A percentile compares a stretch with the other conserved stretches of the same genome.
These are phyloP conservation scores for Onygenales sp. DNA, from an alignment of 2,329 filamentous ascomycete species.

Conservation along the genomic window DNA sequence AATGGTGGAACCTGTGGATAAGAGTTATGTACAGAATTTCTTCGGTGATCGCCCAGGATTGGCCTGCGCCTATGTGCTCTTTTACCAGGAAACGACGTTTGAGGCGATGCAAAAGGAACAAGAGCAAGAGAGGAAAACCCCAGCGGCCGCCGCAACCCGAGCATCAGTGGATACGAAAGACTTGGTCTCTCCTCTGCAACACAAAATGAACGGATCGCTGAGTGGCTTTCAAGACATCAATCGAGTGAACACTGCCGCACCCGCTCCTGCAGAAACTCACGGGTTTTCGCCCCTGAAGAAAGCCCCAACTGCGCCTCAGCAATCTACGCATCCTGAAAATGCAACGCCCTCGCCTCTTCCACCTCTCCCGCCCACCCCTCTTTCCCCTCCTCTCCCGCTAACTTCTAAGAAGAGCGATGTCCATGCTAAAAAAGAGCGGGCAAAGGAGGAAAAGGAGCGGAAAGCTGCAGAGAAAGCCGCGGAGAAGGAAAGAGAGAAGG, in stretches of 20 bases:
- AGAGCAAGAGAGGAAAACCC: constrained; percentile 59
- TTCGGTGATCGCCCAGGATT: constrained; percentile 87
- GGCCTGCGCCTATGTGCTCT: constrained; percentile 92
- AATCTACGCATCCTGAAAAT: constrained; percentile 35
- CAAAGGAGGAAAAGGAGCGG: constrained; percentile 48
- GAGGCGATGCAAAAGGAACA: constrained; percentile 67
- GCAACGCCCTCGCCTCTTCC: constrained; percentile 8
- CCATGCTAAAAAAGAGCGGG: constrained; percentile 59
- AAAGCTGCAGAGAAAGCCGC: constrained; percentile 38
- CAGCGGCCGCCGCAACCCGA: constrained; percentile 12
- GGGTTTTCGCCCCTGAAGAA: constrained; percentile 23
- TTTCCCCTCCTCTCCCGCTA: constrained; percentile 22
- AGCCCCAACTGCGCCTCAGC: constrained; percentile 34
- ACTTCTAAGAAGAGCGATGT: constrained; percentile 45
- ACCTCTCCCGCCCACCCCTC: constrained; percentile 15
- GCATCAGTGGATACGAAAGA: constrained; percentile 40
- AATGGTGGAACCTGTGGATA: constrained; percentile 96
- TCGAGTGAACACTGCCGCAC: constrained; percentile 31
- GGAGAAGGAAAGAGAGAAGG: constrained; percentile 40
- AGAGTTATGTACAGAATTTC: constrained; percentile 91
- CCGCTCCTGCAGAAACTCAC: constrained; percentile 27
- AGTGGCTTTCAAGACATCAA: constrained; percentile 22
- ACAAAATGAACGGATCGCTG: constrained; percentile 24
- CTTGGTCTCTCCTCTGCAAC: constrained; percentile 5
- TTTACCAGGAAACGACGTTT: constrained; percentile 84